Conservation (phyloP, 495 filamentous ascomycete species). For the Neurospora sp. region DNA sequence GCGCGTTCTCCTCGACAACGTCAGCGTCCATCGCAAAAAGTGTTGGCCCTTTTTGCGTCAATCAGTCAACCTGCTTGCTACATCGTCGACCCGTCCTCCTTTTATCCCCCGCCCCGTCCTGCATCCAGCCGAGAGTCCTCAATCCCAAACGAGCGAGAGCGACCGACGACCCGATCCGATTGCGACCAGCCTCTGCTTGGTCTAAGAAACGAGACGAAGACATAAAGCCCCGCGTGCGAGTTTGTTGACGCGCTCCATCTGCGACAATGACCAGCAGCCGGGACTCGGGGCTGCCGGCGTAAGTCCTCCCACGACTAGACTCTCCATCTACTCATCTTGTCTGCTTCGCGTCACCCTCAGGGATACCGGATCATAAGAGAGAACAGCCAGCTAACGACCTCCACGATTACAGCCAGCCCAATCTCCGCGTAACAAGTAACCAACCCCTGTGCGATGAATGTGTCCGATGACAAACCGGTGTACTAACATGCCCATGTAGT, state of each 20-base stretch:
- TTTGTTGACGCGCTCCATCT: slow-evolving; percentile 5
- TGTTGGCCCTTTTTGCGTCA: not conserved
- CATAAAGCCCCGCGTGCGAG: slow-evolving; percentile 4
- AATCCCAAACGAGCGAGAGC: not conserved
- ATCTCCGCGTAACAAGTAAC: slow-evolving; percentile 57
- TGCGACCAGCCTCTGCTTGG: slow-evolving; percentile 4
- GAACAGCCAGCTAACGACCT: slow-evolving; percentile 11
- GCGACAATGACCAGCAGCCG: slow-evolving; percentile 22
- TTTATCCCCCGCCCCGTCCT: not conserved
- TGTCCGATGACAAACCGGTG: not conserved
- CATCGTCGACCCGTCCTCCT: not conserved
- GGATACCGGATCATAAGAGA: not conserved
- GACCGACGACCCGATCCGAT: not conserved
- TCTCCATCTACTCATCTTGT: not conserved
- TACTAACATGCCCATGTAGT: slow-evolving; percentile 44
- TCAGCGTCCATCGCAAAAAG: not conserved
- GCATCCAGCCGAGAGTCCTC: slow-evolving; percentile 1
- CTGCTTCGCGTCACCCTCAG: not conserved
- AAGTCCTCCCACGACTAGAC: slow-evolving; percentile 6
- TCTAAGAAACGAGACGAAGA: slow-evolving; percentile 3
- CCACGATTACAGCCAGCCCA: slow-evolving; percentile 38
- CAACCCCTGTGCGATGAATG: slow-evolving; percentile 7
- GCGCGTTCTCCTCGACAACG: slow-evolving; percentile 3
- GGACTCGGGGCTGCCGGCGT: slow-evolving; percentile 23
- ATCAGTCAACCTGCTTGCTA: not conserved